Evolutionary conservation across 2,329 filamentous ascomycete species (phyloP).

Genomic region (Diaporthe citriasiana): DNA sequence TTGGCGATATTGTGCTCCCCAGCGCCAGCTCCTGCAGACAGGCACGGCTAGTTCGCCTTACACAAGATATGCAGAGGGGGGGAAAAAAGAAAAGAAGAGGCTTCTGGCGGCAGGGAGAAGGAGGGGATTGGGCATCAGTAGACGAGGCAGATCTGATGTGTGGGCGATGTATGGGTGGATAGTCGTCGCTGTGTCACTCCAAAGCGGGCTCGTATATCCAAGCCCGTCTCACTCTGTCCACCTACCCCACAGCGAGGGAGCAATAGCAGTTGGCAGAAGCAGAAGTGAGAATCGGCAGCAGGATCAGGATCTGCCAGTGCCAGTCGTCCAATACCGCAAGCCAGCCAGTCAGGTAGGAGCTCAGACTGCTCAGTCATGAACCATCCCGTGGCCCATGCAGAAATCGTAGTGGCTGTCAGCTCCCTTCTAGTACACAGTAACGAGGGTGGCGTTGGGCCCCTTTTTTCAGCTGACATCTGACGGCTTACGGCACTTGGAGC

Average conservation of each 20-base stretch:
- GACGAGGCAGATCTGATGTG: conserved; percentile 10
- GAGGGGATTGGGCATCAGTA: conserved; percentile 35
- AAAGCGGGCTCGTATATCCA: conserved; percentile 1
- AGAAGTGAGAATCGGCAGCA: neutral
- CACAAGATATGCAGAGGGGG: conserved; percentile 18
- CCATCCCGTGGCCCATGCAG: neutral
- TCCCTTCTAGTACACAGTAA: too few relatives aligned
- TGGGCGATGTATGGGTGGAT: neutral
- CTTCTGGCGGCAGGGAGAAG: conserved; percentile 18
- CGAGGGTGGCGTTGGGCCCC: conserved; percentile 9
- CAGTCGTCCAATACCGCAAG: neutral
- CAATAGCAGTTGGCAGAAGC: neutral
- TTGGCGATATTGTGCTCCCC: conserved; percentile 35
- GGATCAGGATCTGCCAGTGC: neutral
- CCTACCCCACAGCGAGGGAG: conserved; percentile 5
- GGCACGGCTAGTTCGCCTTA: conserved; percentile 38
- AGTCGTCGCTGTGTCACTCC: conserved; percentile 22
- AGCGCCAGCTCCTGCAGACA: conserved; percentile 30
- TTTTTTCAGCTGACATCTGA: conserved; percentile 30
- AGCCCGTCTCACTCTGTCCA: conserved; percentile 4
- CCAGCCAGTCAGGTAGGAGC: neutral
- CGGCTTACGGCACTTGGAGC: conserved; percentile 17
- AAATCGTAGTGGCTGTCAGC: conserved; percentile 22
- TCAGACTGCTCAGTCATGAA: conserved; percentile 4
- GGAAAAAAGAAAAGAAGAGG: neutral